These are phyloP conservation scores for Lachnellula suecica DNA, from an alignment of 2,329 filamentous ascomycete species.

Conservation along the genomic window DNA sequence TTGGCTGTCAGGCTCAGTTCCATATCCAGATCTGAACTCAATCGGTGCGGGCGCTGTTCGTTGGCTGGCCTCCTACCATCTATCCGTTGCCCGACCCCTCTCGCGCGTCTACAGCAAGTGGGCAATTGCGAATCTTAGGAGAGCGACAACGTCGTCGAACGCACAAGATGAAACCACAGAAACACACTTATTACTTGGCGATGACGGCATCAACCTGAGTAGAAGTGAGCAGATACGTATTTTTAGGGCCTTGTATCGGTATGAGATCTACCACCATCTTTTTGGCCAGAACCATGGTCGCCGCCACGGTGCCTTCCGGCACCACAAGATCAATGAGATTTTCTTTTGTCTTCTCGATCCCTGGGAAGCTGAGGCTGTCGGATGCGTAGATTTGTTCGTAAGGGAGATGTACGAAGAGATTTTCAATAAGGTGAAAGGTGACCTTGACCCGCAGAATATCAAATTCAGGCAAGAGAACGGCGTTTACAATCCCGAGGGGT, in stretches of 20 bases:
- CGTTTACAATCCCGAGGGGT: neutral
- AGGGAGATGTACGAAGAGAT: slow-evolving; percentile 1
- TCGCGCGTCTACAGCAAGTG: neutral
- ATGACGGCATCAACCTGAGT: neutral
- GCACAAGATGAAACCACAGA: neutral
- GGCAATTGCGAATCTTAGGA: neutral
- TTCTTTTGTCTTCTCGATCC: slow-evolving; percentile 2
- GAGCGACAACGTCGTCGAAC: neutral
- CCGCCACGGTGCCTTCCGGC: neutral
- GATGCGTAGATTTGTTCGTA: neutral
- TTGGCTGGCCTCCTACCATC: neutral
- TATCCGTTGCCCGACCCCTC: slow-evolving; percentile 1
- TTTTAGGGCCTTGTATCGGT: slow-evolving; percentile 3
- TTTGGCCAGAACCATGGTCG: neutral
- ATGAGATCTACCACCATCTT: neutral
- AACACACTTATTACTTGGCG: neutral
- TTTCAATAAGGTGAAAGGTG: neutral
- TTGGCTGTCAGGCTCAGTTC: slow-evolving; percentile 1
- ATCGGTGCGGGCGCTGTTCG: neutral
- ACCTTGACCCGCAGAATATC: neutral
- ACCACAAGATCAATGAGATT: neutral
- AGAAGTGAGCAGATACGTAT: slow-evolving; percentile 5
- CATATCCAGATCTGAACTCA: neutral
- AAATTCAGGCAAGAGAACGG: neutral
- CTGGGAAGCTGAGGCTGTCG: slow-evolving; percentile 4